Conservation (phyloP, 371 early-diverging fungal species). For the Neoconidiobolus thromboides region DNA sequence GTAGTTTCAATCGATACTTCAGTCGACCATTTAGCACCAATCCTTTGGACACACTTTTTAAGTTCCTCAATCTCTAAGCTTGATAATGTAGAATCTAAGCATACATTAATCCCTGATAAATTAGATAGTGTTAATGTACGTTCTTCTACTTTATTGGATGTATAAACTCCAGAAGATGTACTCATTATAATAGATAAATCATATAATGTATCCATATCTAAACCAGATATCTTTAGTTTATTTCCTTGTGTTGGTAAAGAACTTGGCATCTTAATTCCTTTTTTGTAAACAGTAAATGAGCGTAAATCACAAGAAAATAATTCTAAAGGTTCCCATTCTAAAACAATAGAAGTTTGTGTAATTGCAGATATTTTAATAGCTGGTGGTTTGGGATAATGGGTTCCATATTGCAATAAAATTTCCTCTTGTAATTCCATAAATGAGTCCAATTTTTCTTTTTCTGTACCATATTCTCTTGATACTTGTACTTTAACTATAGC, state of each 20-base stretch:
- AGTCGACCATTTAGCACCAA: slow-evolving; percentile 76
- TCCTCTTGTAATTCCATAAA: slow-evolving; percentile 71
- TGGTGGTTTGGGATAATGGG: slow-evolving; percentile 57
- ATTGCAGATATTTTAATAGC: slow-evolving; percentile 45
- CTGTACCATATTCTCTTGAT: slow-evolving; percentile 64
- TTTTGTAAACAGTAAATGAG: slow-evolving; percentile 69
- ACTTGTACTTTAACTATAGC: slow-evolving; percentile 88
- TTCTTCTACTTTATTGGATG: slow-evolving; percentile 51
- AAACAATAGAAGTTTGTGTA: slow-evolving; percentile 76
- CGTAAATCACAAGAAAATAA: slow-evolving; percentile 61
- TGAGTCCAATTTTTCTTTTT: slow-evolving; percentile 53
- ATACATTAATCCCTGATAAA: slow-evolving; percentile 80
- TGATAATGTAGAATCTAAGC: slow-evolving; percentile 12
- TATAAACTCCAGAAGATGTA: slow-evolving; percentile 71
- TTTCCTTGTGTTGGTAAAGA: slow-evolving; percentile 21
- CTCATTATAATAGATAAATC: slow-evolving; percentile 65
- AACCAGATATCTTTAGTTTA: slow-evolving; percentile 60
- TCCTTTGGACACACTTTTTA: slow-evolving; percentile 52
- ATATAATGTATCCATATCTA: slow-evolving; percentile 75
- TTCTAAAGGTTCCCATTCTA: slow-evolving; percentile 75
- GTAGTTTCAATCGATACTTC: slow-evolving; percentile 74
- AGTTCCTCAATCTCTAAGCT: slow-evolving; percentile 41
- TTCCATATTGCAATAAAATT: slow-evolving; percentile 61
- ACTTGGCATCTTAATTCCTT: slow-evolving; percentile 21
- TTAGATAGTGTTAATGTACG: slow-evolving; percentile 83